Conservation (phyloP, 2,329 filamentous ascomycete species). For the Lecanicillium sp. region DNA sequence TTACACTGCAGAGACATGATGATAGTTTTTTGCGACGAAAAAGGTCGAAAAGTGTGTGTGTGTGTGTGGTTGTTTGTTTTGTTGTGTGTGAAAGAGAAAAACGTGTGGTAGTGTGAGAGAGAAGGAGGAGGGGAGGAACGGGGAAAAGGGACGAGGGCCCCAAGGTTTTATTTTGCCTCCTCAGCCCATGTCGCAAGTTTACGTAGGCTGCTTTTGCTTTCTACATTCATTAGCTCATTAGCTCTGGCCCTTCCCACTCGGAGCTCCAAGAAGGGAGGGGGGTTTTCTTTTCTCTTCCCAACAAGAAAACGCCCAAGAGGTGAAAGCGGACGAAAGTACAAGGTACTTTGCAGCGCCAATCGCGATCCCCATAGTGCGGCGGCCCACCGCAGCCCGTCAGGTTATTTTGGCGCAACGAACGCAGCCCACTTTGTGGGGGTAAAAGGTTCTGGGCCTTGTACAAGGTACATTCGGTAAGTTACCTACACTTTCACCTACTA, state of each 20-base stretch:
- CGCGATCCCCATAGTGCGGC: conserved; percentile 4
- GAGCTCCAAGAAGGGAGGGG: background rate
- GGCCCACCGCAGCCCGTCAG: conserved; percentile 7
- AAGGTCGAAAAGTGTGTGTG: conserved; percentile 8
- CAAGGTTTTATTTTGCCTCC: background rate
- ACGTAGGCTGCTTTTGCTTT: background rate
- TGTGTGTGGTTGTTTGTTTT: conserved; percentile 4
- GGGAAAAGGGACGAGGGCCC: conserved; percentile 2
- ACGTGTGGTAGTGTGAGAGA: conserved; percentile 15
- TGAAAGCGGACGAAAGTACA: too few species aligned
- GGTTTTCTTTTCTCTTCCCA: background rate
- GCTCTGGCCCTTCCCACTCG: too few species aligned
- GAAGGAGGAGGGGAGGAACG: conserved; percentile 12
- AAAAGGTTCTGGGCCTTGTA: conserved; percentile 8
- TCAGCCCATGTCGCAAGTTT: background rate
- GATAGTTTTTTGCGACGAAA: conserved; percentile 16
- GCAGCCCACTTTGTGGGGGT: background rate
- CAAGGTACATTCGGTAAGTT: conserved; percentile 6
- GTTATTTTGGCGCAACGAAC: background rate
- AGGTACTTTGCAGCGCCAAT: background rate
- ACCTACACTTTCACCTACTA: too few species aligned
- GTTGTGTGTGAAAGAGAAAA: too few species aligned
- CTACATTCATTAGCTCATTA: background rate
- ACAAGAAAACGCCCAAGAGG: background rate
- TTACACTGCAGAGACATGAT: conserved; percentile 57